Percentiles rank a stretch among this genome's conserved stretches.
Conservation (phyloP, 768 basidiomycete species). For the Kockovaella imperatae region DNA sequence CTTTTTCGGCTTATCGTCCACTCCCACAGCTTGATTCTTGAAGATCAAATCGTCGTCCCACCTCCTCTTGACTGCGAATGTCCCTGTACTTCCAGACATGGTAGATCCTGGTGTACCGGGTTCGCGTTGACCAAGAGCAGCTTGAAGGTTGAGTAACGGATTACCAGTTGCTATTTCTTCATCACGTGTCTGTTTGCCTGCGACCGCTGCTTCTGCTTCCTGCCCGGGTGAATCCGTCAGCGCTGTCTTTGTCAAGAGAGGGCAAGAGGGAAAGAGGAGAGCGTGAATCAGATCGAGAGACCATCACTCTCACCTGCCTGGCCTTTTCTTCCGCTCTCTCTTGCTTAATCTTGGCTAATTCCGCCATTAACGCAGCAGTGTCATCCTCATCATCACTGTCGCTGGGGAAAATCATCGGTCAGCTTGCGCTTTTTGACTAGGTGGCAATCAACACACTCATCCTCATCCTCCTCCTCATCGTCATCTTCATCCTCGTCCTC, state of each 20-base stretch:
- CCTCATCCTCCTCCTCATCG: conserved; percentile 47
- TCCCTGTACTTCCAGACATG: conserved; percentile 60
- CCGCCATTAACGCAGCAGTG: conserved; percentile 84
- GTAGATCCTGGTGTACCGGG: conserved; percentile 46
- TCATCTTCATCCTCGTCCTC: conserved; percentile 41
- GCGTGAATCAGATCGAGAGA: neutral
- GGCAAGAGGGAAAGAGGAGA: neutral
- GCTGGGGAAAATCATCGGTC: conserved; percentile 8
- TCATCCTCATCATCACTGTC: conserved; percentile 65
- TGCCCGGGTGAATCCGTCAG: neutral
- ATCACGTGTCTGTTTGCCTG: conserved; percentile 52
- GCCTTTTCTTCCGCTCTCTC: conserved; percentile 91
- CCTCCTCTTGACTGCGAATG: conserved; percentile 81
- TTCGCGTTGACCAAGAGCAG: conserved; percentile 70
- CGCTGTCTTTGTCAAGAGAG: neutral
- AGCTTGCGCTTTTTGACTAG: neutral
- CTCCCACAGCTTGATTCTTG: conserved; percentile 87
- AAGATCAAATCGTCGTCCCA: conserved; percentile 99
- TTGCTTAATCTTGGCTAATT: conserved; percentile 96
- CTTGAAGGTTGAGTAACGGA: conserved; percentile 81
- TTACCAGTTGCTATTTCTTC: conserved; percentile 78
- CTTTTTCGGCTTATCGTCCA: conserved; percentile 56
- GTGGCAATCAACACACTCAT: conserved; percentile 45
- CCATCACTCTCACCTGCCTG: conserved; percentile 45
- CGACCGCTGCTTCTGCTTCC: conserved; percentile 70